Evolutionary conservation across 306 rosid species (phyloP), one percentile per base, ranked within the genome.

Genomic region (Casuarina equisetifolia): DNA sequence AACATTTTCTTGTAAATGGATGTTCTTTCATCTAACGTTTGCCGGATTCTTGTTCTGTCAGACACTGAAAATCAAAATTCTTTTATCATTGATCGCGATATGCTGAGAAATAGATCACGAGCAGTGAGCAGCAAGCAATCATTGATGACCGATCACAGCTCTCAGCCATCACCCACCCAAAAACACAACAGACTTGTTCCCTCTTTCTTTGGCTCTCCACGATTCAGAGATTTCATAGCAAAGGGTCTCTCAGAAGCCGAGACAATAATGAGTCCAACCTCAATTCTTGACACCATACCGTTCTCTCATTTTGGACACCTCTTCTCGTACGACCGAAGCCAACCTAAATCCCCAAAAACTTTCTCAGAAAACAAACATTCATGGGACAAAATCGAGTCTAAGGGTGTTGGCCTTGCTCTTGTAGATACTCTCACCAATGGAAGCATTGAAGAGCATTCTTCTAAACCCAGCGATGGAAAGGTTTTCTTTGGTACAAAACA

Each of bases 31-130:
- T 73, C 25, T 76, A 50, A 80, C 51, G 62, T 3, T 55, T 13
- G 74, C 20, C 2, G 25, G 51, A 2, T 17, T 40, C 43, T 38
- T 62, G 75, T 75, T 7, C 49, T 72, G 6, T 19, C 52, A 50
- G 32, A 36, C 59, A 74, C 86, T 19, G 84, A 15, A 72, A 25
- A 64, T 20, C 40, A 61, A 20, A 76, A 57, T 70, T 80, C 19
- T 69, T 70, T 74, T 66, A 25, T 44, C 32, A 25, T 25, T 0
- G 32, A 25, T 25, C 32, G 32, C 32, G 32, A 25, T 61, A 94
- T 95, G 97, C 81, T 90, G 85, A 92, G 97, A 78, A 88, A 87
- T 76, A 85, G 95, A 87, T 90, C 95, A 44, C 89, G 97, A 86
- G 93, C 91, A 73, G 88, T 90, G 77, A 87, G 85, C 50, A 82